Conservation (phyloP, 805 yeast genomes). For the Pichia nanzhaoensis region DNA sequence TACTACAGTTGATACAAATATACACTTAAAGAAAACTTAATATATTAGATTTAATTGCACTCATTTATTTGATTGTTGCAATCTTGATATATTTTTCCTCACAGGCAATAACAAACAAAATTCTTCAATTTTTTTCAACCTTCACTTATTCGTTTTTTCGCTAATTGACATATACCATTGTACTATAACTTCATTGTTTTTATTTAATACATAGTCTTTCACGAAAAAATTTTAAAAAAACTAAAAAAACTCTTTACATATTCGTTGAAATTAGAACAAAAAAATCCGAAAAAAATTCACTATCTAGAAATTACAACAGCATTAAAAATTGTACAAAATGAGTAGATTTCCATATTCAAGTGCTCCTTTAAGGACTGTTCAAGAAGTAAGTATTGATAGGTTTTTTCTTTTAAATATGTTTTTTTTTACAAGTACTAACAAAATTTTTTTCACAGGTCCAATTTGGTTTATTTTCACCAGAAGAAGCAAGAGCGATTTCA, state of each 20-base stretch:
- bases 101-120: not conserved
- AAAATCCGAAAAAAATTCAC: slow-evolving; percentile 1
- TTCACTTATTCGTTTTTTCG: not conserved
- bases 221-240: slow-evolving; percentile 1
- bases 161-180: slow-evolving; percentile 1
- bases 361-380: slow-evolving; percentile 95
- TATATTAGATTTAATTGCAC: slow-evolving; percentile 18
- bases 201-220: not conserved
- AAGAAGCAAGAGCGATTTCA: slow-evolving; percentile 93
- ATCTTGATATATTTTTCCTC: slow-evolving; percentile 4
- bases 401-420: slow-evolving; percentile 1
- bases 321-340: slow-evolving; percentile 17
- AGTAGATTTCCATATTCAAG: slow-evolving; percentile 83
- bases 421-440: slow-evolving; percentile 13
- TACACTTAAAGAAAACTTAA: not conserved
- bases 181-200: slow-evolving; percentile 4
- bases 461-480: slow-evolving; percentile 96
- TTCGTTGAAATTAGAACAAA: slow-evolving; percentile 2
- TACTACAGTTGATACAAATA: not conserved
- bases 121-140: not conserved
- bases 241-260: not conserved
- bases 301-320: slow-evolving; percentile 1
- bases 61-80: slow-evolving; percentile 30
- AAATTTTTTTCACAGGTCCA: slow-evolving; percentile 48
- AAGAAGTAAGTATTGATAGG: slow-evolving; percentile 62